These are phyloP conservation scores for Rhodotorula toruloides DNA, from an alignment of 768 basidiomycete species.

Conservation along the genomic window DNA sequence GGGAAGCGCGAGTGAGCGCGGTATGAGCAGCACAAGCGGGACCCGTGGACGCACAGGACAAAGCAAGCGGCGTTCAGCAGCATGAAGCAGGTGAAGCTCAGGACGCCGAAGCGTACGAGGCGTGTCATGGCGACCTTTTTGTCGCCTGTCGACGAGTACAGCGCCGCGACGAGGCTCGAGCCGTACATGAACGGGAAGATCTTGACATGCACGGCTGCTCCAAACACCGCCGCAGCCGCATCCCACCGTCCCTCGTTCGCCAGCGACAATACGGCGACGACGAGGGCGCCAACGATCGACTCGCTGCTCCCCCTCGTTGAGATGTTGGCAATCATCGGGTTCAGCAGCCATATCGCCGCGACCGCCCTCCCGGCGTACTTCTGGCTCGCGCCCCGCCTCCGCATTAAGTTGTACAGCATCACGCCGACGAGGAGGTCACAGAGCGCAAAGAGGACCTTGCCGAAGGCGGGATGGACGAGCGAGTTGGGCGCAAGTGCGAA, in stretches of 20 bases:
- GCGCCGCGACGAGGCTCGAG: constrained; percentile 60
- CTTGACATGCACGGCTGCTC: constrained; percentile 89
- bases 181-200: constrained; percentile 93
- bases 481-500: constrained; percentile 73
- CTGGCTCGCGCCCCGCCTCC: constrained; percentile 28
- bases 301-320: constrained; percentile 97
- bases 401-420: constrained; percentile 55
- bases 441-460: constrained; percentile 79
- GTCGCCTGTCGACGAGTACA: background rate
- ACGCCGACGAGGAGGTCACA: constrained; percentile 76
- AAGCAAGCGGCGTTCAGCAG: constrained; percentile 63
- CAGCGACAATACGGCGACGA: constrained; percentile 60
- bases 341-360: constrained; percentile 68
- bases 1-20: background rate
- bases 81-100: constrained; percentile 67
- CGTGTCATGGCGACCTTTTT: background rate
- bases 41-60: constrained; percentile 58
- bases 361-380: constrained; percentile 44
- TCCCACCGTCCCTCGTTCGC: constrained; percentile 54
- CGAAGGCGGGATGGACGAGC: constrained; percentile 75
- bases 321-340: constrained; percentile 90
- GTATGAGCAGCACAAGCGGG: background rate
- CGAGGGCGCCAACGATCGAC: constrained; percentile 71
- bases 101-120: constrained; percentile 58
- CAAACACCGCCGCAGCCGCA: constrained; percentile 65